Base-by-base conservation (phyloP, 2,329 filamentous ascomycete species). In the Fusarium begoniae region DNA sequence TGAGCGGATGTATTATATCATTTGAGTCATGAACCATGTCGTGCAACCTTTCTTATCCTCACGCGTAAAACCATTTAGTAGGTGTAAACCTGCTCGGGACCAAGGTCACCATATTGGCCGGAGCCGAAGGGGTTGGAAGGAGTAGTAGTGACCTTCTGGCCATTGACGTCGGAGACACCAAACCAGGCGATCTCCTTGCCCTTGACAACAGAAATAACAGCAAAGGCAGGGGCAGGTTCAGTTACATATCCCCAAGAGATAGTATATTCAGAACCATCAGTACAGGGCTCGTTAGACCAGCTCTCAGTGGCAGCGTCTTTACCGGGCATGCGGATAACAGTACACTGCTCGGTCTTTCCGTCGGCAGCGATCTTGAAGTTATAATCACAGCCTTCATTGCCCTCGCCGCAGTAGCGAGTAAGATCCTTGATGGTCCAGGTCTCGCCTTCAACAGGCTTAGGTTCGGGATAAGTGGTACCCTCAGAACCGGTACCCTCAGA, bases 141-240 rank as follows among this genome's bases (percentile, higher is more conserved):
- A 12, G 24, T 45, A 9, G 43, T 11, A 18, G 66, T 72, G 6
- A 63, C 73, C n/a, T 71, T n/a, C 47, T 75, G 66, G 26, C 70
- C 73, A 1, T 75, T 75, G 28, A 75, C 53, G 22, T 74, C 30
- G 0, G 73, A 40, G 6, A 73, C 73, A n/a, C 73, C 73, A 15
- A 75, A 75, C 73, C 73, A 75, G 12, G 73, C 73, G 7, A 75
- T 59, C 6, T 75, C 53, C 63, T 75, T 63, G 10, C 66, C 73
- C 45, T 75, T 48, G 6, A 66, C 67, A 12, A 75, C 61, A 1
- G 73, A 73, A 6, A 75, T 2, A 17, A 75, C 73, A 56, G 73
- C 70, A n/a, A 75, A 75, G 0, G 73, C 73, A 10, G 73, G 73
- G 10, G 51, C 73, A 26, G 70, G 73, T 20, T 75, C 70, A 0